phyloP scores from a whole-genome alignment of 257 asterid species.

The Linderniella brevidens region DNA sequence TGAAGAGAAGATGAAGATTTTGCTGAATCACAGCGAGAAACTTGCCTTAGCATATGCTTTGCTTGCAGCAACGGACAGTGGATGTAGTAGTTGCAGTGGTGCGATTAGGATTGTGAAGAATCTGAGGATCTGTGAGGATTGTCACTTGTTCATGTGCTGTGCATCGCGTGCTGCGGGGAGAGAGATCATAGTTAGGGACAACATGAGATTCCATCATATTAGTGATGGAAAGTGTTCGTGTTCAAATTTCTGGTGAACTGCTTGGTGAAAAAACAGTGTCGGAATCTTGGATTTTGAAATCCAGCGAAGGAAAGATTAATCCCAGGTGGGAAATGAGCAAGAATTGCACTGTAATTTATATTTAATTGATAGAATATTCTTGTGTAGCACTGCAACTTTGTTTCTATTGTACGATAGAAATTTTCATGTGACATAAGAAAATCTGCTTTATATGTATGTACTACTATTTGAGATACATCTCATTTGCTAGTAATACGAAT shows the following conservation, averaged over 20 bases:
- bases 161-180: constrained; percentile 39
- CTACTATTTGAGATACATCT: no score
- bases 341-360: no score
- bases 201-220: constrained; percentile 76
- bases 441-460: no score
- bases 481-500: no score
- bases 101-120: constrained; percentile 59
- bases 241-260: constrained; percentile 49
- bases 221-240: constrained; percentile 59
- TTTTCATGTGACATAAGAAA: no score
- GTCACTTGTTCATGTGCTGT: constrained; percentile 54
- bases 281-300: no score
- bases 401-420: no score
- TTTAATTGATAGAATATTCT: no score
- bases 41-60: constrained; percentile 48
- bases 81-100: not conserved
- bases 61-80: constrained; percentile 17
- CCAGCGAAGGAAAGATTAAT: no score
- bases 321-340: no score
- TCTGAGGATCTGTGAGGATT: constrained; percentile 75
- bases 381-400: no score
- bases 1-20: constrained; percentile 40
- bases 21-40: constrained; percentile 69
- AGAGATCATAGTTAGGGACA: constrained; percentile 64
- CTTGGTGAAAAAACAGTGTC: not conserved